Conservation (phyloP, 2,329 filamentous ascomycete species). For the Camillea tinctor region DNA sequence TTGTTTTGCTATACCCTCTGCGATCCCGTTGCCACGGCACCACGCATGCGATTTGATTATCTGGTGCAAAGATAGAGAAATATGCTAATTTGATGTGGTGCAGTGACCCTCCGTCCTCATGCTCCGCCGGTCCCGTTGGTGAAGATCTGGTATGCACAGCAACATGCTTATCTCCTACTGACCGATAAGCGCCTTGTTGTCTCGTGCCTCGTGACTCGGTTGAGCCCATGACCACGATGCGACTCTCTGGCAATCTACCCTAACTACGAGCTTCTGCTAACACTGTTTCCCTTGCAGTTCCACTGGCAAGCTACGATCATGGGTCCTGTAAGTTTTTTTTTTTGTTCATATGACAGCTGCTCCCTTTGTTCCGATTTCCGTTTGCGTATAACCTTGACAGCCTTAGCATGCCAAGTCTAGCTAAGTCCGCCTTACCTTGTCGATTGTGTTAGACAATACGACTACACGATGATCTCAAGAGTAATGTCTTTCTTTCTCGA, state of each 20-base stretch:
- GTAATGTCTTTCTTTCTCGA: background rate
- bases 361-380: background rate
- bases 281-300: slow-evolving; percentile 60
- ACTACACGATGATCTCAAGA: background rate
- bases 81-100: slow-evolving; percentile 31
- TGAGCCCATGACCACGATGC: slow-evolving; percentile 20
- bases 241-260: background rate
- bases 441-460: background rate
- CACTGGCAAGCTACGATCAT: slow-evolving; percentile 99
- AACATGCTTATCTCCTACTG: slow-evolving; percentile 40
- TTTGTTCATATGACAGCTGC: background rate
- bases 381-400: slow-evolving; percentile 1
- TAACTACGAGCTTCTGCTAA: slow-evolving; percentile 30
- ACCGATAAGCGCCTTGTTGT: slow-evolving; percentile 24
- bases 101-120: slow-evolving; percentile 97
- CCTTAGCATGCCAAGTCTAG: background rate
- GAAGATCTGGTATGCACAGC: slow-evolving; percentile 80
- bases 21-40: background rate
- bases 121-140: slow-evolving; percentile 93
- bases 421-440: background rate
- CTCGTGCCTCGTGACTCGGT: slow-evolving; percentile 15
- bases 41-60: background rate
- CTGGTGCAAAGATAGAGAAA: slow-evolving; percentile 13
- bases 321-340: slow-evolving; percentile 77
- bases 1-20: background rate